phyloP scores from a whole-genome alignment of 768 basidiomycete species.

The Suillus luteus region DNA sequence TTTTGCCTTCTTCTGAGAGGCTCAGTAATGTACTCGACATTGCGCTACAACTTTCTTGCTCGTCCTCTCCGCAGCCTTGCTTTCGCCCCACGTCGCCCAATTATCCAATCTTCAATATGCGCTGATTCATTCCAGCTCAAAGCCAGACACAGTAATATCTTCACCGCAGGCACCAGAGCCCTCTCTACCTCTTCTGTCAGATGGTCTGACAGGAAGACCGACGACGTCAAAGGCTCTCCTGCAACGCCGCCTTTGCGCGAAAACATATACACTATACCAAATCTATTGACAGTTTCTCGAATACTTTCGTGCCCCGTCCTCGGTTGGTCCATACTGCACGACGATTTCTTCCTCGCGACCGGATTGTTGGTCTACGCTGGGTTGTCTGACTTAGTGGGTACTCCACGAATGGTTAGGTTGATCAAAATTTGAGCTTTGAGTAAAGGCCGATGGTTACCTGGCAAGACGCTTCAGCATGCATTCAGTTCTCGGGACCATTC shows the following conservation, averaged over 20 bases:
- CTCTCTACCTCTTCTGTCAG: slow-evolving; percentile 5
- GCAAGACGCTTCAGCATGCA: slow-evolving; percentile 86
- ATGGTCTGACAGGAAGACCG: slow-evolving; percentile 11
- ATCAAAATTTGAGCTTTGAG: slow-evolving; percentile 7
- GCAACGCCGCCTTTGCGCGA: slow-evolving; percentile 54
- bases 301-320: slow-evolving; percentile 88
- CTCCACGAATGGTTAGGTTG: slow-evolving; percentile 13
- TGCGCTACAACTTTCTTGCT: not conserved
- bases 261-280: slow-evolving; percentile 94
- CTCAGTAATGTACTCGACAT: not conserved
- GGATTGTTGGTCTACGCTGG: slow-evolving; percentile 87
- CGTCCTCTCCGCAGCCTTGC: not conserved
- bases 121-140: not conserved
- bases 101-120: too few relatives aligned
- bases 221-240: slow-evolving; percentile 10
- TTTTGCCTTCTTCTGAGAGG: slow-evolving; percentile 2
- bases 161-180: not conserved
- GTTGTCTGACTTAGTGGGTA: slow-evolving; percentile 84
- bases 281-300: slow-evolving; percentile 83
- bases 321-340: slow-evolving; percentile 86
- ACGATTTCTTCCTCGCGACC: slow-evolving; percentile 80
- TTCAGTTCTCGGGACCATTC: slow-evolving; percentile 90
- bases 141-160: not conserved
- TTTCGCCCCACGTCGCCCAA: not conserved
- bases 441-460: slow-evolving; percentile 87